Conservation (phyloP, 768 basidiomycete species). For the Hygrocybe coccinea region DNA sequence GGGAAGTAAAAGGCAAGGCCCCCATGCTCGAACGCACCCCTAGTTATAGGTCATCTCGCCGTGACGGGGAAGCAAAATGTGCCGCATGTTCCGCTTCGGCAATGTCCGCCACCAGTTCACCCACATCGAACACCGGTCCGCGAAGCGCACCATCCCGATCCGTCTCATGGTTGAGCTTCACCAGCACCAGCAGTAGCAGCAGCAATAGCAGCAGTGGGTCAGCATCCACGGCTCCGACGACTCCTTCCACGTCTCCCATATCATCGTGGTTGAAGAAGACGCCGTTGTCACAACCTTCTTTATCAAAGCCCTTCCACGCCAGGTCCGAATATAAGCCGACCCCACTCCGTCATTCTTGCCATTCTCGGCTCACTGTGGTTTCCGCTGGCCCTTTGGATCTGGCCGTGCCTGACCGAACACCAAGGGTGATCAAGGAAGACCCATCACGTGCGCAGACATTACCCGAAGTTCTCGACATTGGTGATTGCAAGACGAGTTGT, state of each 20-base stretch:
- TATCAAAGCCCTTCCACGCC: constrained; percentile 20
- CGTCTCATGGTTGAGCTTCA: constrained; percentile 3
- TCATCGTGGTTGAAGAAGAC: constrained; percentile 20
- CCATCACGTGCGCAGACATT: not conserved
- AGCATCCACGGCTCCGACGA: constrained; percentile 34
- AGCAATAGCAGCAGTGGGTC: constrained; percentile 2
- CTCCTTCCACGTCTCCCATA: constrained; percentile 26
- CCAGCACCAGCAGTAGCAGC: not conserved
- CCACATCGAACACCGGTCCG: not conserved
- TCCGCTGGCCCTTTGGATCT: constrained; percentile 34
- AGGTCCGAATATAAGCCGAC: constrained; percentile 6
- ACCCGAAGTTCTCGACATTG: not conserved
- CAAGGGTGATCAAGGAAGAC: not conserved
- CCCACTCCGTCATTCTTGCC: constrained; percentile 30
- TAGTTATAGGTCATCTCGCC: not conserved
- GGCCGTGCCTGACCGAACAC: not conserved
- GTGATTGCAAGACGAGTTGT: constrained; percentile 12
- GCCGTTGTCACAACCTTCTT: constrained; percentile 25
- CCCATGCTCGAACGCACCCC: not conserved
- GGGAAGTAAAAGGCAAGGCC: not conserved
- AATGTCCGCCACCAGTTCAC: not conserved
- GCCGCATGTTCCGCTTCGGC: not conserved
- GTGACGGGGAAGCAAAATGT: not conserved
- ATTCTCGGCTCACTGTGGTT: constrained; percentile 31
- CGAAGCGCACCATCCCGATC: not conserved